Evolutionary conservation across 768 basidiomycete genomes (phyloP).

Genomic region (Russula foetens): DNA sequence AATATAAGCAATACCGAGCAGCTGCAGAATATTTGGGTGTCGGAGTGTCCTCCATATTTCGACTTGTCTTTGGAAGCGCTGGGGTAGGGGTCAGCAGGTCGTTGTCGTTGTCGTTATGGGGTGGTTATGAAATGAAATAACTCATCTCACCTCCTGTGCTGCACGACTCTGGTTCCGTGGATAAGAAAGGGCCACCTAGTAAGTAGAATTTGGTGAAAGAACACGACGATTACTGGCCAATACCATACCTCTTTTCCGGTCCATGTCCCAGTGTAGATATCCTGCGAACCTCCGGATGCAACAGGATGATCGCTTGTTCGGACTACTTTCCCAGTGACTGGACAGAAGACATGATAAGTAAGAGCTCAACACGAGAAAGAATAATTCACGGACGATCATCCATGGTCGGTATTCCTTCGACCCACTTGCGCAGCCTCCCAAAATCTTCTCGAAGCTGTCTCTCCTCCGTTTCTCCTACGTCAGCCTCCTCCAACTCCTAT

Average conservation of each 20-base stretch:
- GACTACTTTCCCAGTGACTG: conserved; percentile 11
- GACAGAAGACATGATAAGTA: background rate
- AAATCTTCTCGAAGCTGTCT: conserved; percentile 15
- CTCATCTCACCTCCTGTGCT: conserved; percentile 9
- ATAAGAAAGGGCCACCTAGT: conserved; percentile 6
- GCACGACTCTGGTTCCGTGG: conserved; percentile 9
- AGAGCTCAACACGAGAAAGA: background rate
- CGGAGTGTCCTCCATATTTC: conserved; percentile 17
- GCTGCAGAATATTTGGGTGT: conserved; percentile 13
- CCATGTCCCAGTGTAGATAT: conserved; percentile 17
- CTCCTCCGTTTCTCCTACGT: conserved; percentile 11
- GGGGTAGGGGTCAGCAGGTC: background rate
- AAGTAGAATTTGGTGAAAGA: background rate
- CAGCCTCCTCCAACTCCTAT: conserved; percentile 8
- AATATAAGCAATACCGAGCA: conserved; percentile 14
- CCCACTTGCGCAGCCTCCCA: conserved; percentile 12
- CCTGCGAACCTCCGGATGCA: conserved; percentile 12
- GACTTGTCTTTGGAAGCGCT: conserved; percentile 16
- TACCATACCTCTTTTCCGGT: conserved; percentile 6
- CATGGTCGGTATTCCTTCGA: conserved; percentile 15
- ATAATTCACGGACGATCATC: conserved; percentile 12
- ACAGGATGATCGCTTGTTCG: conserved; percentile 9
- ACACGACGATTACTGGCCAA: background rate
- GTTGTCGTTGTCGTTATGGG: too few relatives aligned
- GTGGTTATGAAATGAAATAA: too few relatives aligned